Conservation (phyloP, 805 yeast genomes). For the Cyberlindnera suaveolens region DNA sequence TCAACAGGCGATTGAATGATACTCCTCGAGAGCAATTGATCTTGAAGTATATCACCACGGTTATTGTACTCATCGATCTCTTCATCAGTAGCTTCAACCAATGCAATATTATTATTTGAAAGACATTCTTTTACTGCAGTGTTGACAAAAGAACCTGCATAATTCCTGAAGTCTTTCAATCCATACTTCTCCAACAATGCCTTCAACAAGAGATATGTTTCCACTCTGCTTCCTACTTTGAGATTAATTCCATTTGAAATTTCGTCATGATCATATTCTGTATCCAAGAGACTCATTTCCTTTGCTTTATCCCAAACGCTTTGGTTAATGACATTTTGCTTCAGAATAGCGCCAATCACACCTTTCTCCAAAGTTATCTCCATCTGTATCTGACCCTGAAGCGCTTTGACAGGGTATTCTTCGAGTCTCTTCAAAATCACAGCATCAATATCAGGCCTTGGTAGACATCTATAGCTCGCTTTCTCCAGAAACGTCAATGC, state of each 20-base stretch:
- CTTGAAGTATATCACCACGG: constrained; percentile 23
- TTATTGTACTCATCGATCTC: constrained; percentile 9
- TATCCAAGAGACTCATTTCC: constrained; percentile 2
- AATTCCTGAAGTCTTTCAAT: background rate
- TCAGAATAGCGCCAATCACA: constrained; percentile 16
- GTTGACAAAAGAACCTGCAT: constrained; percentile 5
- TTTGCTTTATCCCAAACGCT: constrained; percentile 6
- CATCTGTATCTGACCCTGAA: constrained; percentile 20
- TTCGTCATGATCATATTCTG: background rate
- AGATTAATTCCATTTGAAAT: constrained; percentile 1
- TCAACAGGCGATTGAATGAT: constrained; percentile 7
- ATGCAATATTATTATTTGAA: background rate
- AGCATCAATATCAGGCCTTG: constrained; percentile 19
- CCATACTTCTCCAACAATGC: constrained; percentile 6
- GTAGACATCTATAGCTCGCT: constrained; percentile 30
- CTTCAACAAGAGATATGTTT: constrained; percentile 13
- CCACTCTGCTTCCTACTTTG: constrained; percentile 17
- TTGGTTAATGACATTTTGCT: constrained; percentile 5
- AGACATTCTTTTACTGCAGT: constrained; percentile 1
- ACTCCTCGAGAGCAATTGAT: constrained; percentile 21
- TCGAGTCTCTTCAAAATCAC: constrained; percentile 13
- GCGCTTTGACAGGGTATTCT: constrained; percentile 25
- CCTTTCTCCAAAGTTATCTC: constrained; percentile 12
- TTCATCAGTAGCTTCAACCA: constrained; percentile 6
- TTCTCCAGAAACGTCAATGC: constrained; percentile 35